Evolutionary conservation across 2,329 filamentous ascomycete species (phyloP).

Genomic region (Chrysosporium keratinophilum): DNA sequence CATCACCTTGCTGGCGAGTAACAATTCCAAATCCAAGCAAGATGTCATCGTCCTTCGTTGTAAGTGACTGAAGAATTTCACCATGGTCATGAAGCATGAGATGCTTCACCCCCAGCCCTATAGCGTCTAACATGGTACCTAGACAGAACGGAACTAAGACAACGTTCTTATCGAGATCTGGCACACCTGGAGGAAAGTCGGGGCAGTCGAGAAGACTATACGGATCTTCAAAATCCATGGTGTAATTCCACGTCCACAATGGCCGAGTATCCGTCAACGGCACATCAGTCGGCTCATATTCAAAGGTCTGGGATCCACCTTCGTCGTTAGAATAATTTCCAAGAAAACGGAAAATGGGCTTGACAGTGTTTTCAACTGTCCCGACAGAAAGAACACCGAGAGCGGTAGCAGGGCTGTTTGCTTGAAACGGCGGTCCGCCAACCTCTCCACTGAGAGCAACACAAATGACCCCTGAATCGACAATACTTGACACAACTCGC

Average conservation of each 20-base stretch:
- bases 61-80: slow-evolving; percentile 1
- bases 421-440: slow-evolving; percentile 8
- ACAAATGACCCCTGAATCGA: slow-evolving; percentile 6
- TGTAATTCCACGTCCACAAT: slow-evolving; percentile 10
- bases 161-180: slow-evolving; percentile 1
- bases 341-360: slow-evolving; percentile 6
- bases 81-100: slow-evolving; percentile 11
- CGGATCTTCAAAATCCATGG: slow-evolving; percentile 3
- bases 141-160: slow-evolving; percentile 10
- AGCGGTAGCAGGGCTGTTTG: slow-evolving; percentile 10
- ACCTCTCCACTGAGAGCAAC: slow-evolving; percentile 8
- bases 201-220: slow-evolving; percentile 7
- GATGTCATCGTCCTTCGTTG: neutral
- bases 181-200: neutral
- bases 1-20: slow-evolving; percentile 7
- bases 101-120: slow-evolving; percentile 5
- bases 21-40: slow-evolving; percentile 8
- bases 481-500: slow-evolving; percentile 9
- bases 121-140: slow-evolving; percentile 2
- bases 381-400: slow-evolving; percentile 6
- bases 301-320: slow-evolving; percentile 1
- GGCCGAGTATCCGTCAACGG: neutral
- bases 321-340: slow-evolving; percentile 5
- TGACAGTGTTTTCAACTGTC: slow-evolving; percentile 12
- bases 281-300: slow-evolving; percentile 9